Base-by-base conservation (phyloP, 2,329 filamentous ascomycete species). In the Colletotrichum eleusines region DNA sequence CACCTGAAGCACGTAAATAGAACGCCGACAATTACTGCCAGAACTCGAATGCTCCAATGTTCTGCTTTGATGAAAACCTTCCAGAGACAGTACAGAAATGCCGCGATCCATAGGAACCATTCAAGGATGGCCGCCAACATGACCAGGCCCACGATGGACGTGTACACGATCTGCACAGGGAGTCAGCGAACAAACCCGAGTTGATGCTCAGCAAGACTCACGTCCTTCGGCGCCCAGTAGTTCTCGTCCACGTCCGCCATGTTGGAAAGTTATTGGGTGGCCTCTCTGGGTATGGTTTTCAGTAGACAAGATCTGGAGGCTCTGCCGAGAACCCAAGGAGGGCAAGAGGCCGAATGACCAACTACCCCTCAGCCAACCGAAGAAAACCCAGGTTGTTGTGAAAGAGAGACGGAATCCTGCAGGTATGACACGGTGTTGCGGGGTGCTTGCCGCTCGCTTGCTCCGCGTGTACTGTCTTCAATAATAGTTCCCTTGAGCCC, bases 91-190 rank as follows among this genome's bases (percentile, higher is more conserved):
- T 98, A 98, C 73, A 96, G 79, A 78, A 98, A 98, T 4, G 95
- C 94, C n/a, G 92, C 90, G 50, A 98, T 87, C 94, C 95, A 98
- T 18, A 98, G 88, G 72, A 97, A 90, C 94, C 96, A 98, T 83
- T 98, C 95, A 11, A 98, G 85, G 38, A 94, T 86, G 2, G 95
- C 95, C 70, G 92, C 93, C 31, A 96, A 76, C 90, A 98, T 94
- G 60, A 98, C 85, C 8, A 91, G 81, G 23, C 93, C 93, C 44
- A 98, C 88, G 74, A 98, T 91, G 66, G 90, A 84, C 11, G 95
- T 91, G 79, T 97, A 98, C 67, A 95, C 85, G 75, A 97, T 94
- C 94, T 98, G 74, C 18, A 16, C 59, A 7, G 14, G 9, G 3
- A 11, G 58, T 78, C 38, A 80, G 74, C 65, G 6, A 44, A 18